Conservation (phyloP, 225 moss, liverwort and hornwort species). For the Thuidium tamariscinum region DNA sequence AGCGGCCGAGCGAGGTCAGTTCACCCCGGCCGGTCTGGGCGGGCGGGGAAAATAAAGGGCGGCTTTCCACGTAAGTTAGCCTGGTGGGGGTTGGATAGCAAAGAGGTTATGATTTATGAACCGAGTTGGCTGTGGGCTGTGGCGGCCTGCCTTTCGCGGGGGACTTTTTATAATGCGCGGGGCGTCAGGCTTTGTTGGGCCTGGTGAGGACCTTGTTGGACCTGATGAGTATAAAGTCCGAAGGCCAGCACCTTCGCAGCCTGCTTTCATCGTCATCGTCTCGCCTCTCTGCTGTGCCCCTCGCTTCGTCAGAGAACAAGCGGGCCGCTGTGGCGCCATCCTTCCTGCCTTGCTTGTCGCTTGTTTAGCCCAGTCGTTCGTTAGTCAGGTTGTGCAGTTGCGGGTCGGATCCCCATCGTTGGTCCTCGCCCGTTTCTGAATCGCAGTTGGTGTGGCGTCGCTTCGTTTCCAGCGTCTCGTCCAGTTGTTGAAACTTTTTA, state of each 20-base stretch:
- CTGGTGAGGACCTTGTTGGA: background rate
- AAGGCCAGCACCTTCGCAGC: rapidly evolving
- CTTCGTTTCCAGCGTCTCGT: background rate
- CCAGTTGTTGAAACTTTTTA: background rate
- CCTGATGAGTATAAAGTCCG: background rate
- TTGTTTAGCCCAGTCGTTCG: too few species aligned
- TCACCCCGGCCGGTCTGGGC: too few species aligned
- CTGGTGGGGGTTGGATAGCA: background rate
- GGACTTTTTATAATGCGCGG: background rate
- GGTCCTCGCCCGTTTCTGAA: background rate
- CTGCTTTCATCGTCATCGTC: background rate
- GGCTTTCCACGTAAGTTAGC: background rate
- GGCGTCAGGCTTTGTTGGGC: background rate
- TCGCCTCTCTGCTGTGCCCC: background rate
- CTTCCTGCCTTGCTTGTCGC: background rate
- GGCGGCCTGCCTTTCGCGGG: background rate
- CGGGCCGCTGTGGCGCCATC: background rate
- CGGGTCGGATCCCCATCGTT: background rate
- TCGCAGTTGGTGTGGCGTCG: background rate
- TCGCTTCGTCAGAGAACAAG: background rate
- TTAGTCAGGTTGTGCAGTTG: too few species aligned
- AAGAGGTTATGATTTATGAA: background rate
- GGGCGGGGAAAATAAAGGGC: background rate
- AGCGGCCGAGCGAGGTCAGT: too few species aligned
- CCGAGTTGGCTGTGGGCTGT: background rate